Evolutionary conservation across 306 rosid species (phyloP).

Genomic region (Phaseolus lunatus): DNA sequence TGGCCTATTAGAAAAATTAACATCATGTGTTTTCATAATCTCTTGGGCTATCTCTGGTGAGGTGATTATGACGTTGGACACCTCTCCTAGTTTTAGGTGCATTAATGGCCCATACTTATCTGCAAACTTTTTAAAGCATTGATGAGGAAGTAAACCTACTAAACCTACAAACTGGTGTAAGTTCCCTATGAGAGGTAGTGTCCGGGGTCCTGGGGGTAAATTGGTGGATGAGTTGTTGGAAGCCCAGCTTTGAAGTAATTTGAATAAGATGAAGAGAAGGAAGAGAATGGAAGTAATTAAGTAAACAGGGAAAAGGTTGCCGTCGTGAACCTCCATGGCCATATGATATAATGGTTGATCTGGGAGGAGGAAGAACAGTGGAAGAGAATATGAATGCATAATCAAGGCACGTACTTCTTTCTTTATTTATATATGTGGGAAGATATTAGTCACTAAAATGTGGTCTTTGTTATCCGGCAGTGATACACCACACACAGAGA

Average conservation of each 20-base stretch:
- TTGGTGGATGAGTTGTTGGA: not conserved
- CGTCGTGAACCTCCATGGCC: slow-evolving; percentile 29
- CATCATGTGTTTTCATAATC: slow-evolving; percentile 39
- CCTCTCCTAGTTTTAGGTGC: slow-evolving; percentile 44
- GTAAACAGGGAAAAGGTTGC: not conserved
- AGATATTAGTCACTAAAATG: no score
- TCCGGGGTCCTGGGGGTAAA: slow-evolving; percentile 45
- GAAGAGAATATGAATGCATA: not conserved
- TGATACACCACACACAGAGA: no score
- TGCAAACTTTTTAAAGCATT: not conserved
- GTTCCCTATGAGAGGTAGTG: slow-evolving; percentile 47
- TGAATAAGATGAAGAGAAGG: slow-evolving; percentile 4
- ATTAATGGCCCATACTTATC: slow-evolving; percentile 38
- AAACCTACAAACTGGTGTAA: not conserved
- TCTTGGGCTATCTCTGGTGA: slow-evolving; percentile 33
- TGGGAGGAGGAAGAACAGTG: not conserved
- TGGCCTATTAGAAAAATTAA: slow-evolving; percentile 37
- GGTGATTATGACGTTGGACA: slow-evolving; percentile 34
- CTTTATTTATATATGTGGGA: no score
- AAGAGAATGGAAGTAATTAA: not conserved
- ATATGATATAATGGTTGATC: not conserved
- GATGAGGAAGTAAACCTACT: slow-evolving; percentile 23
- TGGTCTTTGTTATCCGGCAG: no score
- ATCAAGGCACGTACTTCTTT: no score
- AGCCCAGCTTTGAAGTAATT: not conserved